Base-by-base conservation (phyloP, 164 flowering plant species). In the Berberis vulgaris region DNA sequence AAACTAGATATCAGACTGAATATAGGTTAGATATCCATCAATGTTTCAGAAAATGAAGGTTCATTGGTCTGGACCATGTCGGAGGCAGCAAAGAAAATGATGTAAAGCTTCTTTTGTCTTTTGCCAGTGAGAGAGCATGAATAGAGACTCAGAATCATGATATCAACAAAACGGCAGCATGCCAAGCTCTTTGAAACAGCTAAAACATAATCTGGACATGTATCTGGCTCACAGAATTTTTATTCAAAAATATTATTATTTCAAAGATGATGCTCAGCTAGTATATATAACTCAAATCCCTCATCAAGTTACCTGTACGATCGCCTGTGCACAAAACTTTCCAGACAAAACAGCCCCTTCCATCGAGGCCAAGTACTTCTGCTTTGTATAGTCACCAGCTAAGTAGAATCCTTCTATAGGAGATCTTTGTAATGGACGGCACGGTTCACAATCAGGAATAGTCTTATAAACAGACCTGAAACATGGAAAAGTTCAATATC, bases 301-400 rank as follows among this genome's bases (percentile, higher is more conserved):
- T 3, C 2, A 12, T 42, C 11, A 9, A 11, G 41, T 76, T 78
- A 94, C 99, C 99, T 94, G 83, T 64, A 86, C 80, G 73, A 94
- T 86, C 46, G 99, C 83, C 77, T 86, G 94, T 1, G 99, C 96
- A 72, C 99, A 94, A 67, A 91, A 79, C 86, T 94, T 94, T 49
- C 99, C 99, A 43, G 97, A 94, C 8, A 94, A 81, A 65, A 94
- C 97, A 69, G 99, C 99, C 66, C 99, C 99, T 81, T 94, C 99
- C 99, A 94, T 94, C 49, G 99, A 94, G 65, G 99, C 99, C 80
- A 94, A 80, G 75, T 94, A 94, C 72, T 91, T 94, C 71, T 94
- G 99, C 71, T 91, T 94, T 59, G 99, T 94, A 79, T 87, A 94
- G 69, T 94, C 97, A 61, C 96, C 99, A 45, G 97, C 88, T 74